Evolutionary conservation across 345 rosid genomes (phyloP).

Genomic region (Salix exigua): DNA sequence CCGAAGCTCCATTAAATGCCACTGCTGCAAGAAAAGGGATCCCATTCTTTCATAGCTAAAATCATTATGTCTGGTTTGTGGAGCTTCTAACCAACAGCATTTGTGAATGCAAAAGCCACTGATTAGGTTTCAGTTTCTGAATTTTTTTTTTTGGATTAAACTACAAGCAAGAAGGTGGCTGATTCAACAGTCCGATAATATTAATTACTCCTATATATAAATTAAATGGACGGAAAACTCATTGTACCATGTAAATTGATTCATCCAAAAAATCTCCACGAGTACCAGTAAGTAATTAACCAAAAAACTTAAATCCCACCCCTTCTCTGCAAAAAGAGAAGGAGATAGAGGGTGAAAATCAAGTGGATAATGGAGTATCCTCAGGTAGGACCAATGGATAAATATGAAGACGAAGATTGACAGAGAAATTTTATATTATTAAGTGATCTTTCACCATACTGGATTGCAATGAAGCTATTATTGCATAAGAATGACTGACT

Average conservation of each 20-base stretch:
- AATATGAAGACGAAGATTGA: constrained; percentile 2
- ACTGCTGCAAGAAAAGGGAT: constrained; percentile 34
- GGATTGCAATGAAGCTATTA: constrained; percentile 1
- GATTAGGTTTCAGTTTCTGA: constrained; percentile 3
- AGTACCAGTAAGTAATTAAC: background rate
- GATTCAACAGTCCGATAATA: background rate
- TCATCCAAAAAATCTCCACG: background rate
- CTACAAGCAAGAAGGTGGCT: constrained; percentile 13
- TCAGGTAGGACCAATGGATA: constrained; percentile 10
- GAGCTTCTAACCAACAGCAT: constrained; percentile 28
- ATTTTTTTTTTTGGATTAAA: background rate
- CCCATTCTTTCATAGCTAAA: constrained; percentile 24
- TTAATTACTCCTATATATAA: background rate
- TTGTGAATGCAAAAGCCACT: constrained; percentile 7
- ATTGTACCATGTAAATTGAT: background rate
- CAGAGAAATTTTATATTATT: constrained; percentile 1
- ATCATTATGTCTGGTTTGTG: constrained; percentile 38
- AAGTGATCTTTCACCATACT: constrained; percentile 20
- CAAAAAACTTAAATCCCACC: background rate
- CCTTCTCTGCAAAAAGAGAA: background rate
- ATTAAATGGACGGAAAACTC: background rate
- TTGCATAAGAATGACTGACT: constrained; percentile 12
- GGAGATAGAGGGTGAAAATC: background rate
- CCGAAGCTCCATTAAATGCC: constrained; percentile 31
- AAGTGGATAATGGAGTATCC: background rate